Conservation (phyloP, 441 rosid genomes). For the Gossypium gossypioides region DNA sequence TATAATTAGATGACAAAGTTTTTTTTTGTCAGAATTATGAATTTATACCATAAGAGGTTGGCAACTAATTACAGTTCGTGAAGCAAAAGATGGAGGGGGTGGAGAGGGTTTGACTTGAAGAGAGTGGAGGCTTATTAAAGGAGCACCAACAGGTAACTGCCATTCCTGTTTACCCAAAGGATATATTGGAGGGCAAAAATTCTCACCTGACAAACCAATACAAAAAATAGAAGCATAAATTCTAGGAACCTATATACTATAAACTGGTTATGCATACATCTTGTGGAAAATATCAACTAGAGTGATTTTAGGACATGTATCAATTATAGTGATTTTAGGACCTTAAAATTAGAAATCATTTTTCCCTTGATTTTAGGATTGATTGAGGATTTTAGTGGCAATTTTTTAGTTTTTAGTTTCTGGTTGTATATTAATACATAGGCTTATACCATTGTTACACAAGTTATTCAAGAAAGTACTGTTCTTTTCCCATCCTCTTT, state of each 20-base stretch:
- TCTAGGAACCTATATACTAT: conserved; percentile 10
- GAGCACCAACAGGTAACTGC: conserved; percentile 51
- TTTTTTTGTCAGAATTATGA: conserved; percentile 7
- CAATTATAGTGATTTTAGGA: no score
- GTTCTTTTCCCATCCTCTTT: no score
- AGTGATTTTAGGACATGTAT: no score
- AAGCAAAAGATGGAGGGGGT: conserved; percentile 67
- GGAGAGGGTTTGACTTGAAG: conserved; percentile 94
- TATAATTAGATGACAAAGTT: conserved; percentile 8
- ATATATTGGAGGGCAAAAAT: conserved; percentile 84
- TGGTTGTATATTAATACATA: no score
- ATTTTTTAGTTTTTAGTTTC: no score
- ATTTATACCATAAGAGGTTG: conserved; percentile 81
- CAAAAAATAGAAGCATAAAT: conserved; percentile 18
- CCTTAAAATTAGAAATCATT: no score
- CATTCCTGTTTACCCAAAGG: conserved; percentile 65
- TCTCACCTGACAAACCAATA: conserved; percentile 40
- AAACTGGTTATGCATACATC: neutral
- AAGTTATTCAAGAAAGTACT: no score
- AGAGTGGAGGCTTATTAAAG: conserved; percentile 71
- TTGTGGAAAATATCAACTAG: no score
- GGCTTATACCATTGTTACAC: no score
- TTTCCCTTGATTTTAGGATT: no score
- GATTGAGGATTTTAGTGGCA: no score
- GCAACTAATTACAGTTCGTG: conserved; percentile 71